Percentiles rank a stretch among this genome's conserved stretches.
Conservation (phyloP, 176 grass and related monocot species). For the Eremochloa ophiuroides region DNA sequence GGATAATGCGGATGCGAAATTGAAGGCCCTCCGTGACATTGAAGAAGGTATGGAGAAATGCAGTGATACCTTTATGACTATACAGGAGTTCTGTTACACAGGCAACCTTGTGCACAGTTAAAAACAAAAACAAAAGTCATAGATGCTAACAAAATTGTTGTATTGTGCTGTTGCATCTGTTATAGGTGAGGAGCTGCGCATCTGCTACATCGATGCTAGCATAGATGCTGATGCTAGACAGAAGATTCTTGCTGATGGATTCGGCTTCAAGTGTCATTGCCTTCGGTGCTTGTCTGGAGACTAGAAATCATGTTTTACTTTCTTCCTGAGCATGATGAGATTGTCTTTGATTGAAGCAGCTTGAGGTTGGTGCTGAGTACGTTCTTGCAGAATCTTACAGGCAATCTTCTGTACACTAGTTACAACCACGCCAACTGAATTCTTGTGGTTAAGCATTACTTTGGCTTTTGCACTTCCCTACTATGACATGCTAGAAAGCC, state of each 20-base stretch:
- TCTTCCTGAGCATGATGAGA: not conserved
- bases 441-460: not conserved
- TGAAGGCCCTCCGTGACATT: constrained; percentile 68
- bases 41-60: constrained; percentile 50
- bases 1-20: constrained; percentile 55
- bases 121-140: not conserved
- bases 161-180: constrained; percentile 1
- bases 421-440: not conserved
- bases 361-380: not conserved
- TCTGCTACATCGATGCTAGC: constrained; percentile 94
- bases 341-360: not conserved
- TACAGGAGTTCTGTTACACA: not conserved
- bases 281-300: constrained; percentile 61
- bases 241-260: constrained; percentile 82
- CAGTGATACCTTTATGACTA: not conserved
- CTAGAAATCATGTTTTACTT: constrained; percentile 25
- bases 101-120: not conserved
- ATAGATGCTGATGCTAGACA: constrained; percentile 64
- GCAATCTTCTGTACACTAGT: not conserved
- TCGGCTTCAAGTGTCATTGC: constrained; percentile 70
- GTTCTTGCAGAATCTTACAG: no score
- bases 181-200: constrained; percentile 74
- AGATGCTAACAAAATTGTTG: not conserved
- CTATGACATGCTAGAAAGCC: not conserved
- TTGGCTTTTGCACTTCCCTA: not conserved